Base-by-base conservation (phyloP, 202 grass and related monocot species). In the Carex sylvatica region DNA sequence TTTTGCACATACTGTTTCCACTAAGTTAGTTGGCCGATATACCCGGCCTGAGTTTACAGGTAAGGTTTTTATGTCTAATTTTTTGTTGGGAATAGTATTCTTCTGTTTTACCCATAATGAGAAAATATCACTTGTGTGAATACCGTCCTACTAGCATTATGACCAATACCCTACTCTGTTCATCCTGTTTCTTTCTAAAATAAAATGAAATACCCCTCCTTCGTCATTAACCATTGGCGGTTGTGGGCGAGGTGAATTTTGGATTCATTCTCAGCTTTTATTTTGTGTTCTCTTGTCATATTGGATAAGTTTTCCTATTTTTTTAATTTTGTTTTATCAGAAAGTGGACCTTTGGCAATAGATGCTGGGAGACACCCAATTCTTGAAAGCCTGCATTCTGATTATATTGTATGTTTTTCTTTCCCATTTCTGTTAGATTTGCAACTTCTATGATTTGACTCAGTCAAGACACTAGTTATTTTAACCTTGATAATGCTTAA, bases 361-460 rank as follows among this genome's bases (percentile, higher is more conserved):
- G 93, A 94, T 90, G 89, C 84, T 0, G 95, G 90, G 80, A 88
- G 95, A 58, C 95, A 98, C 88, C 95, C 92, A 88, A 94, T 98
- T 84, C 89, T 95, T 11, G 95, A 94, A 90, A 88, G 82, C 80
- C 83, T 98, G 65, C 90, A 91, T 80, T 85, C 70, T 70, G 87
- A 98, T 90, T 92, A 93, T 82, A 86, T 98, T 78, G 92, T 98
- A 87, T 87, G 88, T 67, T 82, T 72, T 90, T 36, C 67, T 40
- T 33, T 86, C 35, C 59, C 61, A 84, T 46, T 65, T 82, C 47
- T 55, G 82, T 53, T 74, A 81, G 61, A 72, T 85, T 58, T 38
- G 28, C 46, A 73, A 85, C 26, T 47, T n/a, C 81, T 75, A 82
- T 71, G 47, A 51, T 87, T 53, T 65, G 58, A 38, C 80, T 63